Percentiles rank a stretch among this genome's conserved stretches.
phyloP scores from a whole-genome alignment of 179 eudicot species.

The Carnegiea gigantea region DNA sequence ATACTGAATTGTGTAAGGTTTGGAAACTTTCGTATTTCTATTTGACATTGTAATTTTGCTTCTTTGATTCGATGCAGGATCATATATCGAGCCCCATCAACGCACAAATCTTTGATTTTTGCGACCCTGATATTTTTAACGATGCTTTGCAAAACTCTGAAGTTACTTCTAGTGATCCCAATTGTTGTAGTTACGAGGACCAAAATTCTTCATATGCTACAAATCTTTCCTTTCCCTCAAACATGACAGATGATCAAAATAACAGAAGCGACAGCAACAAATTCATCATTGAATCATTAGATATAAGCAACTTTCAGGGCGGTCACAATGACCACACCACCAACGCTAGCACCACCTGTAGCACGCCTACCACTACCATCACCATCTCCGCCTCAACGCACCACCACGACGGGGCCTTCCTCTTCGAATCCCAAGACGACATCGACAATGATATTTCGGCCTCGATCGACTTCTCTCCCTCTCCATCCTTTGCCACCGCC shows the following conservation, averaged over 20 bases:
- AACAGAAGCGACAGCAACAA: conserved; percentile 2
- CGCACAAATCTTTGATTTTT: conserved; percentile 58
- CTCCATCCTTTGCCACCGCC: conserved; percentile 39
- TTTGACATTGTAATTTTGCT: background rate
- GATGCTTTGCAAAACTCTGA: conserved; percentile 65
- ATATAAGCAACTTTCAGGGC: conserved; percentile 22
- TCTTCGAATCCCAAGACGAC: conserved; percentile 53
- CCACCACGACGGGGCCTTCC: conserved; percentile 31
- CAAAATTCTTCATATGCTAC: conserved; percentile 44
- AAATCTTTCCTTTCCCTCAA: conserved; percentile 37
- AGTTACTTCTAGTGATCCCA: conserved; percentile 62
- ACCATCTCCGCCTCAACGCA: conserved; percentile 12
- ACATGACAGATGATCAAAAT: conserved; percentile 23
- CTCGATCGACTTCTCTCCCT: conserved; percentile 58
- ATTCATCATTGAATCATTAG: conserved; percentile 19
- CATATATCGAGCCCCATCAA: conserved; percentile 58
- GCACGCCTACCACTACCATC: conserved; percentile 14
- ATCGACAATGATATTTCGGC: conserved; percentile 57
- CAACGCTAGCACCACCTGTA: conserved; percentile 21
- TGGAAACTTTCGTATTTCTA: background rate
- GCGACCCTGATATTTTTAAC: conserved; percentile 56
- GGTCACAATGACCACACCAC: conserved; percentile 29
- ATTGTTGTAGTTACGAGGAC: conserved; percentile 58
- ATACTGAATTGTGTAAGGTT: background rate
- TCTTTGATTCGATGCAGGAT: conserved; percentile 46